Evolutionary conservation across 257 asterid genomes (phyloP), one percentile per base, ranked within the genome.

Genomic region (Thymus quinquecostatus): DNA sequence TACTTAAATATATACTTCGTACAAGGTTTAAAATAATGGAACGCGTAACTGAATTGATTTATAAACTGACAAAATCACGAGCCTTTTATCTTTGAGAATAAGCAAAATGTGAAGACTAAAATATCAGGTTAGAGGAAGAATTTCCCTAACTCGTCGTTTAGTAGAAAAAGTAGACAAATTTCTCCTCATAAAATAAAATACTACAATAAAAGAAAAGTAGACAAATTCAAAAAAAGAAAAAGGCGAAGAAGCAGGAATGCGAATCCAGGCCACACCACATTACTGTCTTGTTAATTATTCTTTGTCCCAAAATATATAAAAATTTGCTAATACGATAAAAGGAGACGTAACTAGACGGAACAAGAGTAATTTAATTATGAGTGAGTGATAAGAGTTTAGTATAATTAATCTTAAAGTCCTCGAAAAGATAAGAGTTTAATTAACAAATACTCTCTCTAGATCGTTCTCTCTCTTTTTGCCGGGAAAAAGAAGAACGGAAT

Each of bases 191-290:
- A n/a, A n/a, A n/a, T 34, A 34, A 34, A 34, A 34, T n/a, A n/a
- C n/a, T n/a, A n/a, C n/a, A 34, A 34, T 1, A 1, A 34, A 2
- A 34, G 4, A 34, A 74, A 66, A 74, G 62, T 41, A 59, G 68
- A 48, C 45, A 67, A 7, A 65, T n/a, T 10, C n/a, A 66, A 36
- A 70, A 71, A 73, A 13, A 30, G 32, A 66, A 66, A 64, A 61
- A 66, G 55, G 55, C 69, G 57, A 49, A 74, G 38, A 10, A 9
- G 11, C 48, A 74, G 48, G 48, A 74, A 58, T 74, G 78, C 74
- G 55, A 66, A 74, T 74, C 78, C 78, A 74, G 74, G 45, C 78
- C 62, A 67, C 69, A 60, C n/a, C 60, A 64, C 66, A 73, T 66
- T 48, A 13, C 48, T 59, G 60, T 64, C 60, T 36, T 49, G 41